Evolutionary conservation across 768 basidiomycete genomes (phyloP), one percentile per base, ranked within the genome.

Genomic region (Lepiota brunneoincarnata): DNA sequence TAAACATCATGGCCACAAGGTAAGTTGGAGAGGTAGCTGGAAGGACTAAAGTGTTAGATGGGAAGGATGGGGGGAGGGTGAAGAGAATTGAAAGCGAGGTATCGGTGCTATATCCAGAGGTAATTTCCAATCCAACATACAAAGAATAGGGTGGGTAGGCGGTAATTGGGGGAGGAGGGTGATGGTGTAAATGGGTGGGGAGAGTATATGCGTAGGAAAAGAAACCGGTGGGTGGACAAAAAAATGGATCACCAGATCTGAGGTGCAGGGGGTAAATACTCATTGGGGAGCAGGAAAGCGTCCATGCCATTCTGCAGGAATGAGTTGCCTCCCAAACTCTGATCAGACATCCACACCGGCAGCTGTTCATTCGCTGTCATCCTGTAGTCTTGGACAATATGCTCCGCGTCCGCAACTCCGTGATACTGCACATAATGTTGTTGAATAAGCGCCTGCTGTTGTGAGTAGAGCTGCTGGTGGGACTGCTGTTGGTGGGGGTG

Each of bases 331-430:
- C 90, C 91, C 1, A 92, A 70, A 59, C 79, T 89, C 67, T 89
- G 87, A 66, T 93, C 91, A 34, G 89, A 89, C 41, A 92, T 83
- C 90, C 90, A 93, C 23, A 92, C 84, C 17, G 91, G 90, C 9
- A 91, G 73, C 60, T 90, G 88, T 63, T 90, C 88, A 55, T 75
- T 84, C 11, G 86, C 72, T 18, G 83, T 84, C 67, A 78, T 75
- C 65, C 89, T 87, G 62, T 91, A 86, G 26, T 83, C 86, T 48
- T 86, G 80, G 83, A 85, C 87, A 54, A 91, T 90, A 56, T 79
- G 77, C 40, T 91, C 89, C 11, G 86, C 77, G 60, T 79, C 76
- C 14, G 72, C 60, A 34, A 67, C 62, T 38, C 53, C 53, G 18
- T 54, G 47, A 28, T 54, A 40, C 39, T 54, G 53, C 31, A 48